These are phyloP conservation scores for Starmera caribaea DNA, from an alignment of 805 yeast genomes.

Conservation along the genomic window DNA sequence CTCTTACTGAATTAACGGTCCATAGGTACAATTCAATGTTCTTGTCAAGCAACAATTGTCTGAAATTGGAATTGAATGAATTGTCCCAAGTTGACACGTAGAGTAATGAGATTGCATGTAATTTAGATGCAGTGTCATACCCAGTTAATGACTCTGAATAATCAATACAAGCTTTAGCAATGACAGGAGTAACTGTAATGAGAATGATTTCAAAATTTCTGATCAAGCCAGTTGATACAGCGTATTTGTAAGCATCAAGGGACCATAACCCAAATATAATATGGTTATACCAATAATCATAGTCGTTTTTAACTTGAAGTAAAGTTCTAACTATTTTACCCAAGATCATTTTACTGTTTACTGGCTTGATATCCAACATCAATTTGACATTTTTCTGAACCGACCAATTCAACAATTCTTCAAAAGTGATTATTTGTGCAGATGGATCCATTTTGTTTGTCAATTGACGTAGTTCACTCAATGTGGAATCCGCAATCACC, in stretches of 20 bases:
- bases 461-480: constrained; percentile 27
- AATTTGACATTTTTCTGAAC: constrained; percentile 17
- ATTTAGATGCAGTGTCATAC: constrained; percentile 32
- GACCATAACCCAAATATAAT: constrained; percentile 47
- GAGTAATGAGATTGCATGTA: constrained; percentile 45
- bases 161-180: constrained; percentile 22
- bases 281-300: constrained; percentile 32
- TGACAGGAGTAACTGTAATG: constrained; percentile 24
- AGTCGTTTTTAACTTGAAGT: constrained; percentile 27
- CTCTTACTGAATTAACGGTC: constrained; percentile 37
- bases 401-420: constrained; percentile 31
- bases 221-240: constrained; percentile 28
- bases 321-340: constrained; percentile 28
- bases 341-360: constrained; percentile 33
- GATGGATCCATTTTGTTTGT: constrained; percentile 21
- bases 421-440: constrained; percentile 32
- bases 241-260: constrained; percentile 33
- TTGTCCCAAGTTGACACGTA: constrained; percentile 36
- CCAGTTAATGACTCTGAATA: constrained; percentile 28
- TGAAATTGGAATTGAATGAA: constrained; percentile 20
- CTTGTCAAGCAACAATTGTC: constrained; percentile 21
- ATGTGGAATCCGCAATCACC: constrained; percentile 26
- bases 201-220: constrained; percentile 25
- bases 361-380: constrained; percentile 44
- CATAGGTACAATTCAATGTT: constrained; percentile 35